Evolutionary conservation across 1,139 yeast genomes (phyloP).

Genomic region (Yarrowia galli): DNA sequence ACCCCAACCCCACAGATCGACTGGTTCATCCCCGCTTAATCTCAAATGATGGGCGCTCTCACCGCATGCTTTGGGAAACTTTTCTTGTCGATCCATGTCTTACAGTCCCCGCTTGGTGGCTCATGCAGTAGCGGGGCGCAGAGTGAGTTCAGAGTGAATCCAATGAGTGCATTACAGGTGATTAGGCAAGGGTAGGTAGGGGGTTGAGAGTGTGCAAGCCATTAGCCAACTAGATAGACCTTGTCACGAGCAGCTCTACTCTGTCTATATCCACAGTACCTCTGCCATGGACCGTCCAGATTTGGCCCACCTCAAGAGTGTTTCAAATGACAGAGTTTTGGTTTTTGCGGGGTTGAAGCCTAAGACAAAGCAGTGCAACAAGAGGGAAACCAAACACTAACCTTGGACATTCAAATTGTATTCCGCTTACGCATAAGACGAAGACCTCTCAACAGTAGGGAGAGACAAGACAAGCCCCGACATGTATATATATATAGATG

Average conservation of each 20-base stretch:
- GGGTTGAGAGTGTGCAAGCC: no score
- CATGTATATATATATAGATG: constrained; percentile 7
- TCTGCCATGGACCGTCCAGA: no score
- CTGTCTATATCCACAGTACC: no score
- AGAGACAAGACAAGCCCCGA: neutral
- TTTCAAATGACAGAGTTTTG: neutral
- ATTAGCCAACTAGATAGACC: no score
- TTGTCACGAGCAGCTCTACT: no score
- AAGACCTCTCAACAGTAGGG: constrained; percentile 3
- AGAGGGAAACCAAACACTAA: neutral
- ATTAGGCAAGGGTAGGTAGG: neutral
- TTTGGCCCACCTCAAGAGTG: neutral
- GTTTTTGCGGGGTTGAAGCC: constrained; percentile 16
- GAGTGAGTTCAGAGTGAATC: neutral
- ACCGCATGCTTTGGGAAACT: constrained; percentile 4
- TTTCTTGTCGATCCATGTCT: constrained; percentile 4
- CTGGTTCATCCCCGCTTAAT: constrained; percentile 10
- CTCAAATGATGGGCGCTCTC: constrained; percentile 7
- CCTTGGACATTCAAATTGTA: neutral
- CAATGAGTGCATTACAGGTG: neutral
- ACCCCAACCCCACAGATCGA: constrained; percentile 26
- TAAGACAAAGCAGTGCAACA: neutral
- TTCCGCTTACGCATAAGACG: constrained; percentile 19
- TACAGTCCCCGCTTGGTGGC: constrained; percentile 7
- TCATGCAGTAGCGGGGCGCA: constrained; percentile 19